Evolutionary conservation across 176 grass and related monocot genomes (phyloP).

Genomic region (Oryza officinalis): DNA sequence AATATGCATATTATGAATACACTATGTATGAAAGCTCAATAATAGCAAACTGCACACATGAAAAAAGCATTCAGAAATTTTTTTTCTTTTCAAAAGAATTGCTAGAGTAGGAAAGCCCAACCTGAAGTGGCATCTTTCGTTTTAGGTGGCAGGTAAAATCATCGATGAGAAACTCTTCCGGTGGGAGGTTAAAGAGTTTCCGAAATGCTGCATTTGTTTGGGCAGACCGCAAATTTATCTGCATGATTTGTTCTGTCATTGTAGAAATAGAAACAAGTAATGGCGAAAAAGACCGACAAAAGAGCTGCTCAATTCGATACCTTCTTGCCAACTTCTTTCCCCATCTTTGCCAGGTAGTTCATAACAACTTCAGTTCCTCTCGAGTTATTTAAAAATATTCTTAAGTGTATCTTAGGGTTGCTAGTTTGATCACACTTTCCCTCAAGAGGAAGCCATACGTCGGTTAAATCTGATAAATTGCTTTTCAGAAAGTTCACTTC

Average conservation of each 20-base stretch:
- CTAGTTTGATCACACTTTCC: slow-evolving; percentile 77
- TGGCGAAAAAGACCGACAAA: neutral
- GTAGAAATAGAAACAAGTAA: slow-evolving; percentile 1
- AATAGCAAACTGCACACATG: neutral
- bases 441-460: slow-evolving; percentile 84
- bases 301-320: slow-evolving; percentile 26
- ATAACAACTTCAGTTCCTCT: slow-evolving; percentile 79
- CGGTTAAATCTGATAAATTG: slow-evolving; percentile 76
- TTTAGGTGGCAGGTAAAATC: slow-evolving; percentile 99
- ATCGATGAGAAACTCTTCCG: slow-evolving; percentile 97
- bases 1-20: neutral
- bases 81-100: neutral
- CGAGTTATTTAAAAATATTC: slow-evolving; percentile 92
- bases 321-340: slow-evolving; percentile 96
- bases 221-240: slow-evolving; percentile 86
- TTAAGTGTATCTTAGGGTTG: slow-evolving; percentile 77
- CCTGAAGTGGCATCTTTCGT: slow-evolving; percentile 93
- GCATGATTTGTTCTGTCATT: slow-evolving; percentile 12
- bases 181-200: slow-evolving; percentile 83
- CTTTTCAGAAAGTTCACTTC: slow-evolving; percentile 91
- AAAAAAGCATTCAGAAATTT: slow-evolving; percentile 11
- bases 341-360: slow-evolving; percentile 83
- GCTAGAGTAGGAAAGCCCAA: slow-evolving; percentile 15
- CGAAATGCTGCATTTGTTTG: slow-evolving; percentile 91
- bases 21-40: slow-evolving; percentile 10